Percentiles rank a stretch among this genome's conserved stretches.
These are phyloP conservation scores for Pythium aristosporum DNA, from an alignment of 352 stramenopile genomes.

Conservation along the genomic window DNA sequence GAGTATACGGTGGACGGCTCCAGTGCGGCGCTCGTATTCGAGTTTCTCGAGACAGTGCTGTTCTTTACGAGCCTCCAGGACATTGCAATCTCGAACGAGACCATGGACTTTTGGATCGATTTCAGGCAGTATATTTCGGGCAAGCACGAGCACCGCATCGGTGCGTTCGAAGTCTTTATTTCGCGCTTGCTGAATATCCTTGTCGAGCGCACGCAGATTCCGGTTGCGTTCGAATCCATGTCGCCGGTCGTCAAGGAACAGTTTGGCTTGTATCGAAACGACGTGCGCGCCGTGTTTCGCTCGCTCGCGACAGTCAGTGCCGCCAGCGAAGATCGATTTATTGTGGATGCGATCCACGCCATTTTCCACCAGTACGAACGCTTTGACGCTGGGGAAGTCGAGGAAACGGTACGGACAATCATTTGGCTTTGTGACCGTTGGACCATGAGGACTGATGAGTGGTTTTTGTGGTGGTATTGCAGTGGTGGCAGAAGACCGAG, in stretches of 20 bases:
- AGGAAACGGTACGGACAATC: slow-evolving; percentile 28
- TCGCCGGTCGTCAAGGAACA: slow-evolving; percentile 51
- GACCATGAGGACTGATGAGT: slow-evolving; percentile 3
- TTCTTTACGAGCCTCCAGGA: slow-evolving; percentile 67
- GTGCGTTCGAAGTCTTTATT: slow-evolving; percentile 70
- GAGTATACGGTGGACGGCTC: slow-evolving; percentile 61
- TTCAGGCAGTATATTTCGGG: slow-evolving; percentile 73
- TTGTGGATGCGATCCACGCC: slow-evolving; percentile 68
- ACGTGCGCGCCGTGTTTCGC: slow-evolving; percentile 74
- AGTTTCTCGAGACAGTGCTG: slow-evolving; percentile 71
- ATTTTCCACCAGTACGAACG: slow-evolving; percentile 76
- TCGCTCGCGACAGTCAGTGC: slow-evolving; percentile 69
- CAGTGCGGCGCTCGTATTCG: slow-evolving; percentile 67
- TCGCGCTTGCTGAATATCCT: slow-evolving; percentile 66
- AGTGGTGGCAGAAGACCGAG: slow-evolving; percentile 78
- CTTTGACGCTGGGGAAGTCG: slow-evolving; percentile 33
- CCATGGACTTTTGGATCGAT: slow-evolving; percentile 84
- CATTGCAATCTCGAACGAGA: slow-evolving; percentile 71
- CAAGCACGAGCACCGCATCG: slow-evolving; percentile 72
- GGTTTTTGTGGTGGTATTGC: not conserved
- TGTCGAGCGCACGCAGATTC: slow-evolving; percentile 69
- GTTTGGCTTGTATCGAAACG: slow-evolving; percentile 67
- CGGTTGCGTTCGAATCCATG: slow-evolving; percentile 50
- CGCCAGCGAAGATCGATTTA: slow-evolving; percentile 74
- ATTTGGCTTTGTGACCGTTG: not conserved